Conservation (phyloP, 441 rosid species). For the Erodium trifolium region DNA sequence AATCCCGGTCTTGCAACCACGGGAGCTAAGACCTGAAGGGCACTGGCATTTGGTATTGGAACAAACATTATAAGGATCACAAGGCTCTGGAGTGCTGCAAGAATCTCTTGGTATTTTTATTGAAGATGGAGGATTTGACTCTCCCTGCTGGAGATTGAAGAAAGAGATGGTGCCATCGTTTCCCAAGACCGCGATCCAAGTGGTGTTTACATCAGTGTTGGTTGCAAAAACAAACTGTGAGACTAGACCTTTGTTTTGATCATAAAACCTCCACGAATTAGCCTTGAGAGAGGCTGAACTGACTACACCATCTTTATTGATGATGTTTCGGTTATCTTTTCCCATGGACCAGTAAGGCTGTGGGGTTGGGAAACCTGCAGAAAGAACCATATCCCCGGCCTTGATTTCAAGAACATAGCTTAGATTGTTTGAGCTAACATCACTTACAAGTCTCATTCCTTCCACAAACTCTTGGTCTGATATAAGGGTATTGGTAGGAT, state of each 20-base stretch:
- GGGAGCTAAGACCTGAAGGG: constrained; percentile 39
- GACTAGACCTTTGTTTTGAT: constrained; percentile 34
- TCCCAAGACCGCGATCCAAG: constrained; percentile 66
- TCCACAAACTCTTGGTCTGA: constrained; percentile 50
- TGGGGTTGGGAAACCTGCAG: constrained; percentile 46
- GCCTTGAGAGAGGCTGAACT: constrained; percentile 34
- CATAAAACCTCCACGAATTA: constrained; percentile 81
- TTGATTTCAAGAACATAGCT: constrained; percentile 63
- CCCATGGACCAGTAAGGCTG: constrained; percentile 84
- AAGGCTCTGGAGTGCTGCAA: constrained; percentile 69
- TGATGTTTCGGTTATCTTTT: constrained; percentile 33
- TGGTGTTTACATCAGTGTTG: constrained; percentile 33
- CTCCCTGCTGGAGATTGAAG: constrained; percentile 32
- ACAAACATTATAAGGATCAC: constrained; percentile 53
- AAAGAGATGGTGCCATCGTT: constrained; percentile 54
- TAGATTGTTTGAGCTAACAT: constrained; percentile 37
- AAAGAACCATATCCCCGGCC: constrained; percentile 61
- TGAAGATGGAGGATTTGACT: constrained; percentile 24
- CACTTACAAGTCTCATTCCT: constrained; percentile 69
- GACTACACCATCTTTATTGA: constrained; percentile 43
- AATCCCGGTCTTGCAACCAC: constrained; percentile 47
- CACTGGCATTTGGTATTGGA: constrained; percentile 49
- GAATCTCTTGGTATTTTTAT: constrained; percentile 49
- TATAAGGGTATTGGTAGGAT: constrained; percentile 68
- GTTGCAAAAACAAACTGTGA: constrained; percentile 43